A percentile compares a stretch with the other conserved stretches of the same genome.
Evolutionary conservation across 2,329 filamentous ascomycete genomes (phyloP).

Genomic region (Harringtonia lauricola): DNA sequence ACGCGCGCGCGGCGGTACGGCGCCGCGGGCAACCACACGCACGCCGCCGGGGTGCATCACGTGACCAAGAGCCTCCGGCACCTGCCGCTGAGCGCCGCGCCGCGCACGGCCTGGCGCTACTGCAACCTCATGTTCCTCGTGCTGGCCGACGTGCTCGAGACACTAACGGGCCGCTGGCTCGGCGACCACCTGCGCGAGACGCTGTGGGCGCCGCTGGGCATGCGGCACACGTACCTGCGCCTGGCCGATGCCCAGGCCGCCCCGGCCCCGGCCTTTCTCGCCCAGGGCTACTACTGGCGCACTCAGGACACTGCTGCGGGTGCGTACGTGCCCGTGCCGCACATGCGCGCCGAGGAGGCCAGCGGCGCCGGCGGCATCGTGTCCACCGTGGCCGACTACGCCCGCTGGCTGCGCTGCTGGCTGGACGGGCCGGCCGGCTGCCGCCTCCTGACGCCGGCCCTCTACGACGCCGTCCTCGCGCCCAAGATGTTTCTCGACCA

Average conservation of each 20-base stretch:
- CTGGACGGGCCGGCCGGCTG: slow-evolving; percentile 20
- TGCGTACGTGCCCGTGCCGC: slow-evolving; percentile 16
- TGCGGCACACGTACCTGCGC: slow-evolving; percentile 27
- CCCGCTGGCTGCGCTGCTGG: slow-evolving; percentile 38
- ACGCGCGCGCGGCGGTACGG: slow-evolving; percentile 18
- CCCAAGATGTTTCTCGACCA: slow-evolving; percentile 18
- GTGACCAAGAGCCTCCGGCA: slow-evolving; percentile 29
- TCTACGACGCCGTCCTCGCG: slow-evolving; percentile 21
- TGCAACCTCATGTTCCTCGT: slow-evolving; percentile 41
- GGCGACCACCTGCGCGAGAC: slow-evolving; percentile 25
- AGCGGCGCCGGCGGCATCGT: slow-evolving; percentile 31
- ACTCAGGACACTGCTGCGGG: slow-evolving; percentile 16
- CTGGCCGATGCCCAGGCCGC: slow-evolving; percentile 19
- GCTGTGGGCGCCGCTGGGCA: slow-evolving; percentile 32
- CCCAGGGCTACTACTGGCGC: slow-evolving; percentile 32
- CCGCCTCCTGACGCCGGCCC: slow-evolving; percentile 21
- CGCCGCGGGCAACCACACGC: not conserved
- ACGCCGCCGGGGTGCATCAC: slow-evolving; percentile 21
- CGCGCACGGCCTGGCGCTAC: slow-evolving; percentile 34
- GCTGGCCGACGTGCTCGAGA: slow-evolving; percentile 33
- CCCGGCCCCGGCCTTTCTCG: slow-evolving; percentile 20
- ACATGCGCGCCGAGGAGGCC: slow-evolving; percentile 17
- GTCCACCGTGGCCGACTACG: slow-evolving; percentile 37
- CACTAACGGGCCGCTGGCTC: slow-evolving; percentile 24
- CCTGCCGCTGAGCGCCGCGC: slow-evolving; percentile 25